Base-by-base conservation (phyloP, 257 asterid genomes). In the Orobanche coerulescens region DNA sequence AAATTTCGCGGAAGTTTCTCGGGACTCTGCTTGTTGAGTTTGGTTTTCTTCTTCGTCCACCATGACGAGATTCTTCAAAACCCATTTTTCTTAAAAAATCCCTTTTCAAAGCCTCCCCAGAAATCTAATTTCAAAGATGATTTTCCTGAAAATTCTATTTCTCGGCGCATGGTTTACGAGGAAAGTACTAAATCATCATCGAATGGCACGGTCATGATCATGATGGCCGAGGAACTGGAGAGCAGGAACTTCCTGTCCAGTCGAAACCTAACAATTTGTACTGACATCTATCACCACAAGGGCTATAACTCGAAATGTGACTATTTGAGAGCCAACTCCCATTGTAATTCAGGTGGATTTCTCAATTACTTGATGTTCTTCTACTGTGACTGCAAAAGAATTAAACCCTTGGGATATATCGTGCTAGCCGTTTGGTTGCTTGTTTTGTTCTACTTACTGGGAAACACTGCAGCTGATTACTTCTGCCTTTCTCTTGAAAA, bases 391-490 rank as follows among this genome's bases (percentile, higher is more conserved):
- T 83, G 90, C 31, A 56, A 56, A 33, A 75, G 68, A 1, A 58
- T 71, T 47, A 46, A 70, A 57, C 65, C 71, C 25, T 59, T 83
- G 68, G 83, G 94, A 1, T 86, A 78, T 71, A 5, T 75, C 0
- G 78, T 70, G 34, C 66, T 86, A 10, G 79, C 64, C 0, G 44
- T 86, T 55, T 89, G 97, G 97, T 57, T 86, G 73, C 46, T 84
- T 5, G 64, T 83, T 44, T 58, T 89, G 73, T 86, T 89, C 69
- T 89, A 86, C 64, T n/a, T 89, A 26, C 69, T 89, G 57, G 97
- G 97, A 0, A 86, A 89, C n/a, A 89, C 97, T 0, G 95, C 95
- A 0, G 83, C 95, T 1, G 95, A 86, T 75, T 89, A 84, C 69
- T 89, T 89, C 68, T 89, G 95, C 63, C 67, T 75, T 66, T 72